Conservation (phyloP, 2,329 filamentous ascomycete genomes). For the Canariomyces notabilis region DNA sequence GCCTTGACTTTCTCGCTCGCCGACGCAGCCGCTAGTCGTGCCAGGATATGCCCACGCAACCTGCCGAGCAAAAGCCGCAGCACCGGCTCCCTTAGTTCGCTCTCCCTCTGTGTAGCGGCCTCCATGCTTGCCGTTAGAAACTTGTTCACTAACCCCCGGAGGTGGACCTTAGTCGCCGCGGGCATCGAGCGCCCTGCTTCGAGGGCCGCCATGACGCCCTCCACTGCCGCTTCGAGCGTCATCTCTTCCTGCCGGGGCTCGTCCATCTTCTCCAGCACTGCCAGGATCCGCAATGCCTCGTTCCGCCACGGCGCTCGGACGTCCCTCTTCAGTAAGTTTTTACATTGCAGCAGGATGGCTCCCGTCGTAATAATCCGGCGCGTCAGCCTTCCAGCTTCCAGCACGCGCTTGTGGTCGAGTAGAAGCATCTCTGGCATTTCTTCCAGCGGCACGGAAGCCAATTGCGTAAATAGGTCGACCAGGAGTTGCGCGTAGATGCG, state of each 20-base stretch:
- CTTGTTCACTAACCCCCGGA: constrained; percentile 53
- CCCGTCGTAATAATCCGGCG: constrained; percentile 67
- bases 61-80: constrained; percentile 64
- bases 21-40: constrained; percentile 59
- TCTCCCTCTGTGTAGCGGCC: constrained; percentile 34
- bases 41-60: constrained; percentile 61
- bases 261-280: constrained; percentile 55
- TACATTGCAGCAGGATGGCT: constrained; percentile 71
- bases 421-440: constrained; percentile 68
- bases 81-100: constrained; percentile 50
- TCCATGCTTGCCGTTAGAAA: constrained; percentile 49
- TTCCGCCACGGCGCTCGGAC: constrained; percentile 72
- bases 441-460: constrained; percentile 48
- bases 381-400: constrained; percentile 50
- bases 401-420: constrained; percentile 62
- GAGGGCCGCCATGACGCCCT: constrained; percentile 58
- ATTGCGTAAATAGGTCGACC: constrained; percentile 67
- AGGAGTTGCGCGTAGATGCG: constrained; percentile 73
- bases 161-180: constrained; percentile 53
- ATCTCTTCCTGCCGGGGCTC: constrained; percentile 34
- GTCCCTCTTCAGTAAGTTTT: constrained; percentile 77
- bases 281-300: constrained; percentile 66
- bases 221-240: constrained; percentile 47
- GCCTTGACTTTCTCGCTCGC: constrained; percentile 66
- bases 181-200: constrained; percentile 62